These are phyloP conservation scores for Hippophae rhamnoides DNA, from an alignment of 306 rosid genomes.

Conservation along the genomic window DNA sequence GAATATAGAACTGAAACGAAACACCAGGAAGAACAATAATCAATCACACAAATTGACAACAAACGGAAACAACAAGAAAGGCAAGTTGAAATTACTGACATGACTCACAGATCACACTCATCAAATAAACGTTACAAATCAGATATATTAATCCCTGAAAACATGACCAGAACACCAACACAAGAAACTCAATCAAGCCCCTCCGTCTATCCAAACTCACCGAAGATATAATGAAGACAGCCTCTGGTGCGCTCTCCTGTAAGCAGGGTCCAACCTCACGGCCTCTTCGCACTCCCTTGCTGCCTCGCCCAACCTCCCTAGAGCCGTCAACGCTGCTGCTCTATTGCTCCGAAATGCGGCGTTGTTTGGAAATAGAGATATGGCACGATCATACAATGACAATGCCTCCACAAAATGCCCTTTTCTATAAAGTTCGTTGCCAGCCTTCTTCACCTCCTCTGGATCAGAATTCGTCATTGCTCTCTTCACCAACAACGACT, in stretches of 20 bases:
- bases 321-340: constrained; percentile 74
- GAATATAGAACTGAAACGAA: neutral
- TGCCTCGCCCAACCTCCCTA: constrained; percentile 74
- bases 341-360: constrained; percentile 71
- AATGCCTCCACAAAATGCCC: constrained; percentile 68
- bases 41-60: neutral
- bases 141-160: too few species aligned
- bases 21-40: too few species aligned
- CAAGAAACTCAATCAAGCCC: neutral
- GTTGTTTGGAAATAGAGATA: constrained; percentile 51
- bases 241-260: constrained; percentile 76
- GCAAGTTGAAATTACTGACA: too few species aligned
- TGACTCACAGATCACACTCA: too few species aligned
- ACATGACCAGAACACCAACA: constrained; percentile 5
- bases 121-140: too few species aligned
- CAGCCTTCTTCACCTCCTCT: constrained; percentile 59
- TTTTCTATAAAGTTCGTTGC: constrained; percentile 53
- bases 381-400: constrained; percentile 74
- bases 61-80: constrained; percentile 6
- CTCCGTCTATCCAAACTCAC: constrained; percentile 27
- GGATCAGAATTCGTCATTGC: constrained; percentile 48
- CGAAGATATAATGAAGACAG: constrained; percentile 71
- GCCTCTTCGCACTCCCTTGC: constrained; percentile 79
- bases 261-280: constrained; percentile 60
- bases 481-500: constrained; percentile 25